Conservation (phyloP, 768 basidiomycete genomes). For the Cystofilobasidium capitatum region DNA sequence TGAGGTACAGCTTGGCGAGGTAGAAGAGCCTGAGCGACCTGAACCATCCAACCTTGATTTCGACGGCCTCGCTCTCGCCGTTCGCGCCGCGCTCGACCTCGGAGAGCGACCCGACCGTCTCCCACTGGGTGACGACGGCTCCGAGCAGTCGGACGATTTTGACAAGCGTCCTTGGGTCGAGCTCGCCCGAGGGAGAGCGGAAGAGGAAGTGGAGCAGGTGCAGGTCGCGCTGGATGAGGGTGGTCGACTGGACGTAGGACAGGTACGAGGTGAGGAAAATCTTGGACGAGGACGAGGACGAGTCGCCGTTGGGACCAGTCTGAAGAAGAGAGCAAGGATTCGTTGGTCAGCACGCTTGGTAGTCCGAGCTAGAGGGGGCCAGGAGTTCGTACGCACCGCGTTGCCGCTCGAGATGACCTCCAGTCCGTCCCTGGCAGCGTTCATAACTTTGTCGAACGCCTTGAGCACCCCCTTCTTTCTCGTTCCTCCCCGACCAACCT, state of each 20-base stretch:
- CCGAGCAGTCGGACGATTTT: not conserved
- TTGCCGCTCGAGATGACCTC: conserved; percentile 59
- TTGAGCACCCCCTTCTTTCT: conserved; percentile 55
- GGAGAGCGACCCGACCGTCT: conserved; percentile 21
- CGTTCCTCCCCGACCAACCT: conserved; percentile 33
- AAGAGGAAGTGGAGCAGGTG: not conserved
- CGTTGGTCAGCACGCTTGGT: no score
- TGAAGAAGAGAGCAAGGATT: no score
- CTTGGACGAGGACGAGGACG: not conserved
- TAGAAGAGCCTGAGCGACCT: not conserved
- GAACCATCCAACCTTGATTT: conserved; percentile 48
- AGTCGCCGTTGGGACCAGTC: not conserved
- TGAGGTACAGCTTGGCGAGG: not conserved
- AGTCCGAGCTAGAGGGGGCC: no score
- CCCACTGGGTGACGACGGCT: not conserved
- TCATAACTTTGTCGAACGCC: conserved; percentile 74
- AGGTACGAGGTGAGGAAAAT: not conserved
- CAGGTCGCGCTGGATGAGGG: conserved; percentile 2
- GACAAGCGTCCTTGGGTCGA: not conserved
- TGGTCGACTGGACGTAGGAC: not conserved
- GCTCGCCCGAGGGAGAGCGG: not conserved
- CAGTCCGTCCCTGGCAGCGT: conserved; percentile 79
- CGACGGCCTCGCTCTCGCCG: conserved; percentile 50
- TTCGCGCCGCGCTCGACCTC: not conserved
- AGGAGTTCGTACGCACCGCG: conserved; percentile 47